Conservation (phyloP, 2,329 filamentous ascomycete species). For the Colletotrichum sp. region DNA sequence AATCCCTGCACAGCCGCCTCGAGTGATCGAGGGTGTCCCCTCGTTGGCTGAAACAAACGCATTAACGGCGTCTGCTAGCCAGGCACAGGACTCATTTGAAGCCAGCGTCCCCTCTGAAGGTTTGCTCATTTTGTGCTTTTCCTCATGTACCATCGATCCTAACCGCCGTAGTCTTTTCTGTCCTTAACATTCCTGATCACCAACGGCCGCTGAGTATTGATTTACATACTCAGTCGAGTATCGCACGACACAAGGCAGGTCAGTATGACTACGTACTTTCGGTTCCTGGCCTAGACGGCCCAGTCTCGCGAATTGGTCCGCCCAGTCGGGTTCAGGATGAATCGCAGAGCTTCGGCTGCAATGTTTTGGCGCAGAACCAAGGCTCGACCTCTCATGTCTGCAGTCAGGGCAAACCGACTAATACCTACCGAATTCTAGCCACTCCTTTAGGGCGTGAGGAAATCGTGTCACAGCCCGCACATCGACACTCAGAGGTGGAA, state of each 20-base stretch:
- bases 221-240: neutral
- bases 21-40: slow-evolving; percentile 7
- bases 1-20: neutral
- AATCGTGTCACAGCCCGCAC: neutral
- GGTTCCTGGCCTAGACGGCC: slow-evolving; percentile 32
- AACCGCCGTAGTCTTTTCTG: neutral
- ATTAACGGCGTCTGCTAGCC: neutral
- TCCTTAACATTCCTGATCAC: neutral
- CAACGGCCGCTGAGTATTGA: neutral
- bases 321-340: neutral
- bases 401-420: slow-evolving; percentile 30
- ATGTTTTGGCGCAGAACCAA: slow-evolving; percentile 47
- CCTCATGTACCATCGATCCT: neutral
- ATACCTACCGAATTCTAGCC: slow-evolving; percentile 53
- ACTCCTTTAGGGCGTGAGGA: slow-evolving; percentile 39
- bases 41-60: slow-evolving; percentile 12
- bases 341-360: slow-evolving; percentile 55
- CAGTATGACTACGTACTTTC: slow-evolving; percentile 57
- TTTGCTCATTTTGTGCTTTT: neutral
- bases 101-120: slow-evolving; percentile 7
- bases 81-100: slow-evolving; percentile 4
- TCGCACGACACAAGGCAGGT: slow-evolving; percentile 49
- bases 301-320: slow-evolving; percentile 7
- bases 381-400: slow-evolving; percentile 25
- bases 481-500: neutral